phyloP scores from a whole-genome alignment of 805 yeast genomes.

The Debaryomyces tyrocola region DNA sequence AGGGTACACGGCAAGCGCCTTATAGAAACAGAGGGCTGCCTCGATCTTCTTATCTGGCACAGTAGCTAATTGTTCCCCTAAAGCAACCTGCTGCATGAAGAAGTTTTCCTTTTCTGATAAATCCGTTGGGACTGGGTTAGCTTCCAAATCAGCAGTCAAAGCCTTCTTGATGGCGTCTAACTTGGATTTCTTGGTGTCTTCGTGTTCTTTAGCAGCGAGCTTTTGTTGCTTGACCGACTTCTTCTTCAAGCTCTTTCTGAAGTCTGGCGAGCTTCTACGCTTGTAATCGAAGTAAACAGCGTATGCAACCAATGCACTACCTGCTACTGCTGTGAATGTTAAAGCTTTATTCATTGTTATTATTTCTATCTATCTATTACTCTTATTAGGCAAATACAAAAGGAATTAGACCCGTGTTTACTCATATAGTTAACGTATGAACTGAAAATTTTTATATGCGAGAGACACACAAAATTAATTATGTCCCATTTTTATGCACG shows the following conservation, averaged over 20 bases:
- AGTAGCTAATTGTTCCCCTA: constrained; percentile 79
- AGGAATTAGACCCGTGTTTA: background rate
- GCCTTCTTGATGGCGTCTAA: constrained; percentile 60
- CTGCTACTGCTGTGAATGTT: constrained; percentile 43
- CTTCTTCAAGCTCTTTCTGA: constrained; percentile 74
- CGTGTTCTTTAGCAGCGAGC: constrained; percentile 51
- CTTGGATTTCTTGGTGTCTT: constrained; percentile 59
- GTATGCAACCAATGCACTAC: constrained; percentile 66
- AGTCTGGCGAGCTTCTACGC: constrained; percentile 79
- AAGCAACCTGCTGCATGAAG: constrained; percentile 80
- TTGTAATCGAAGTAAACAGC: constrained; percentile 88
- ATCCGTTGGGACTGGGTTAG: constrained; percentile 74
- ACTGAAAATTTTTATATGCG: background rate
- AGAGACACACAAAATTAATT: background rate
- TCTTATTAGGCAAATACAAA: background rate
- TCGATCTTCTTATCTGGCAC: constrained; percentile 68
- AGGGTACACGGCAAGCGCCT: constrained; percentile 91
- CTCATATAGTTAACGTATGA: background rate
- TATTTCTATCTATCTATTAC: background rate
- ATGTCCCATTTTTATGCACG: constrained; percentile 5
- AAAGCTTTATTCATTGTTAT: constrained; percentile 27
- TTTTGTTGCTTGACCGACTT: constrained; percentile 62
- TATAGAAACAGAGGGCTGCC: constrained; percentile 89
- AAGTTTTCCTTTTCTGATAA: constrained; percentile 68
- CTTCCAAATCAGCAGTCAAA: constrained; percentile 61